Percentiles rank a stretch among this genome's conserved stretches.
phyloP scores from a whole-genome alignment of 2,329 filamentous ascomycete species.

The Verticillium albo-atrum region DNA sequence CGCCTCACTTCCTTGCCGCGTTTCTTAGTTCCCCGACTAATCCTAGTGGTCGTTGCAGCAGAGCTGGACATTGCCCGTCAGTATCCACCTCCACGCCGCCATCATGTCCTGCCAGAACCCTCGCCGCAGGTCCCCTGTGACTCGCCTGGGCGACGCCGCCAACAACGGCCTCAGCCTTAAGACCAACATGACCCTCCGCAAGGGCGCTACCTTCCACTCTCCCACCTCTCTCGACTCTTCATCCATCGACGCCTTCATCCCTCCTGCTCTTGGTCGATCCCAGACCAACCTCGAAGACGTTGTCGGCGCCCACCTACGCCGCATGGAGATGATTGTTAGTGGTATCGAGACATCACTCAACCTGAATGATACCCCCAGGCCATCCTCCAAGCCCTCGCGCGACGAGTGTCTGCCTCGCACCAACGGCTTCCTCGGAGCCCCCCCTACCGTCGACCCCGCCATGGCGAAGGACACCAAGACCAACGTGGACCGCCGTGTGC shows the following conservation, averaged over 20 bases:
- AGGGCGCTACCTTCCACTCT: constrained; percentile 65
- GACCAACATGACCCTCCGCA: constrained; percentile 58
- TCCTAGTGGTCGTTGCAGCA: constrained; percentile 13
- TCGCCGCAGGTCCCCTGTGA: constrained; percentile 40
- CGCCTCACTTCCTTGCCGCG: constrained; percentile 9
- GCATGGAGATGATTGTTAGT: constrained; percentile 61
- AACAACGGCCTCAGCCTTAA: constrained; percentile 41
- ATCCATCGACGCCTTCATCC: constrained; percentile 37
- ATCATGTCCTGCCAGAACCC: constrained; percentile 46
- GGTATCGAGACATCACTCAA: constrained; percentile 59
- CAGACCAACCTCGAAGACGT: constrained; percentile 69
- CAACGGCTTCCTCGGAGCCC: constrained; percentile 52
- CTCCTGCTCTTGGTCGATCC: constrained; percentile 58
- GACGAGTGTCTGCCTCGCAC: constrained; percentile 59
- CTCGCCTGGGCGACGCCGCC: constrained; percentile 31
- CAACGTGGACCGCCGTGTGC: constrained; percentile 41
- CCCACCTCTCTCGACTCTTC: constrained; percentile 33
- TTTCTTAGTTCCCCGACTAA: constrained; percentile 12
- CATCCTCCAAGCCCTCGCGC: constrained; percentile 35
- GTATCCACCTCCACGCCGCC: constrained; percentile 15
- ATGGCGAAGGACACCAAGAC: constrained; percentile 35
- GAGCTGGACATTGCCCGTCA: constrained; percentile 24
- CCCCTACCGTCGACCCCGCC: constrained; percentile 46
- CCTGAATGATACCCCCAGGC: constrained; percentile 8
- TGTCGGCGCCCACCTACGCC: constrained; percentile 63